Evolutionary conservation across 108 stramenopile species (phyloP).

Genomic region (Fragilaria radians): DNA sequence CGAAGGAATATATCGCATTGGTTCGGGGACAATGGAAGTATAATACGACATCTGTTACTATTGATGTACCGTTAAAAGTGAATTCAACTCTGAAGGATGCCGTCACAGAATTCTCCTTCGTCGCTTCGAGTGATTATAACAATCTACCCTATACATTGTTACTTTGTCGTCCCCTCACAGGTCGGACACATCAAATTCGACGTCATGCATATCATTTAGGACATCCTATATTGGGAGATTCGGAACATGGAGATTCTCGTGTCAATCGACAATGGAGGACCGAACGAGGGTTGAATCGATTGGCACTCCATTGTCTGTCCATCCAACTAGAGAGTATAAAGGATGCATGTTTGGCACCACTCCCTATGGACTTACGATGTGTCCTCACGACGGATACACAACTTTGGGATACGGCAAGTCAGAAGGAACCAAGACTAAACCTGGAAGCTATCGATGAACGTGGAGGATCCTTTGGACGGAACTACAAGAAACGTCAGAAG

Average conservation of each 20-base stretch:
- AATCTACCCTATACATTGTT: slow-evolving; percentile 7
- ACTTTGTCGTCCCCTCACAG: slow-evolving; percentile 57
- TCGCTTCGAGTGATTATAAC: slow-evolving; percentile 21
- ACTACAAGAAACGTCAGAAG: slow-evolving; percentile 15
- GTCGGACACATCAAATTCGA: slow-evolving; percentile 85
- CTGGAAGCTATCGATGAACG: slow-evolving; percentile 34
- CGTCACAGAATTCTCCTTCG: slow-evolving; percentile 31
- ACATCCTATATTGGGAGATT: slow-evolving; percentile 74
- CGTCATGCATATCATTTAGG: slow-evolving; percentile 68
- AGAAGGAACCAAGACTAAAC: slow-evolving; percentile 26
- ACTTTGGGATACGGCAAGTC: slow-evolving; percentile 33
- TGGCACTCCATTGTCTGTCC: slow-evolving; percentile 58
- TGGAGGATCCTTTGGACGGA: slow-evolving; percentile 45
- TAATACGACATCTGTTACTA: slow-evolving; percentile 7
- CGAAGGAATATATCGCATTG: slow-evolving; percentile 61
- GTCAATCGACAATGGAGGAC: slow-evolving; percentile 69
- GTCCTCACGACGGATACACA: slow-evolving; percentile 21
- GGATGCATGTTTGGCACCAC: slow-evolving; percentile 32
- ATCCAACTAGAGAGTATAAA: slow-evolving; percentile 31
- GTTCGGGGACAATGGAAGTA: slow-evolving; percentile 46
- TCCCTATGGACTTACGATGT: slow-evolving; percentile 21
- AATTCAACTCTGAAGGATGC: slow-evolving; percentile 31
- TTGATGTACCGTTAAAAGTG: slow-evolving; percentile 23
- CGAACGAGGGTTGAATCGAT: slow-evolving; percentile 36
- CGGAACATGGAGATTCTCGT: slow-evolving; percentile 60